Evolutionary conservation across 306 rosid species (phyloP).

Genomic region (Dalbergia cultrata): DNA sequence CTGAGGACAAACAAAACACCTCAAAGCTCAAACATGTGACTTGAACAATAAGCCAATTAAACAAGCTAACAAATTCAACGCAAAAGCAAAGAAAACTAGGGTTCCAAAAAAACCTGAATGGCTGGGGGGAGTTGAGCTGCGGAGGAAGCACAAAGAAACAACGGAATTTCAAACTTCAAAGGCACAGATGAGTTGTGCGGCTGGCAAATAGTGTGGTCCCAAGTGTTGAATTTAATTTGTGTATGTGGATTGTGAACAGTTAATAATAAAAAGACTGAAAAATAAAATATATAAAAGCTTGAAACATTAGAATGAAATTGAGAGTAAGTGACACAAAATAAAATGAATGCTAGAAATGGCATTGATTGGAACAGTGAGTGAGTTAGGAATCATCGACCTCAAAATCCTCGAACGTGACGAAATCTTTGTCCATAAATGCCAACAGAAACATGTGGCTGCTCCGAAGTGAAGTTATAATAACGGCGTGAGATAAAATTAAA

Average conservation of each 20-base stretch:
- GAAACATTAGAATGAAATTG: not conserved
- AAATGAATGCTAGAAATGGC: conserved; percentile 8
- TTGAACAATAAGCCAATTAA: not conserved
- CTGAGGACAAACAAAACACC: not conserved
- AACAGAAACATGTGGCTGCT: conserved; percentile 12
- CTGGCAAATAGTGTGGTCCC: conserved; percentile 12
- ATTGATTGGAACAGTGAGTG: not conserved
- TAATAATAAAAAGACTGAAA: not conserved
- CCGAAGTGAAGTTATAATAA: conserved; percentile 7
- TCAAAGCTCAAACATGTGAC: not conserved
- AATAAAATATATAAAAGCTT: no score
- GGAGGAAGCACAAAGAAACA: not conserved
- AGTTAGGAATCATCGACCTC: conserved; percentile 32
- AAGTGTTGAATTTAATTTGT: not conserved
- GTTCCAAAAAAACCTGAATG: conserved; percentile 28
- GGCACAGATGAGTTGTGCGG: conserved; percentile 4
- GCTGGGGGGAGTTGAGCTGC: not conserved
- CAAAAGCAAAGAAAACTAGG: conserved; percentile 17
- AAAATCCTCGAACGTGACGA: conserved; percentile 44
- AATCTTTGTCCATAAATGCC: conserved; percentile 35
- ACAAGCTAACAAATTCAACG: not conserved
- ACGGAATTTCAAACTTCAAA: not conserved
- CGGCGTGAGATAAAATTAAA: not conserved
- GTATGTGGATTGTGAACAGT: not conserved
- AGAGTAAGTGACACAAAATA: not conserved